Evolutionary conservation across 2,329 filamentous ascomycete species (phyloP).

Genomic region (Microdochium trichocladiopsis): DNA sequence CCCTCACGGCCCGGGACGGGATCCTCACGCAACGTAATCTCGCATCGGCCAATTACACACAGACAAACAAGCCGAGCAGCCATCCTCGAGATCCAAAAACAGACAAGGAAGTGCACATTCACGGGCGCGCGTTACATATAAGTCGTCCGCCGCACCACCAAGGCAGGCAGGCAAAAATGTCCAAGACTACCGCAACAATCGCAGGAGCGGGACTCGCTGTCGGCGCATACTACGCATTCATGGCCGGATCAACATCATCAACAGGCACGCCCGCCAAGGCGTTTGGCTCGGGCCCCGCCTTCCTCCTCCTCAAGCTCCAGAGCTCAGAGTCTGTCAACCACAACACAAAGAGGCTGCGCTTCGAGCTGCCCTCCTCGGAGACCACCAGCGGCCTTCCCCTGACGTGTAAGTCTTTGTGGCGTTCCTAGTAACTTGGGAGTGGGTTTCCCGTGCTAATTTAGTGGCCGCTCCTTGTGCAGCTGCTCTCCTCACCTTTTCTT

Average conservation of each 20-base stretch:
- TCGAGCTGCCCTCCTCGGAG: constrained; percentile 41
- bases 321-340: constrained; percentile 47
- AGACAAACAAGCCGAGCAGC: too few relatives aligned
- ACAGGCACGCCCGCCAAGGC: constrained; percentile 5
- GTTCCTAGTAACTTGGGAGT: too few relatives aligned
- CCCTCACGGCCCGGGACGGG: too few relatives aligned
- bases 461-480: too few relatives aligned
- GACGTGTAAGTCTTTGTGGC: constrained; percentile 37
- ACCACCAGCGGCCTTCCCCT: constrained; percentile 40
- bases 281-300: constrained; percentile 28
- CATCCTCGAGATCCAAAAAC: neutral
- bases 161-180: neutral
- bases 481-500: constrained; percentile 53
- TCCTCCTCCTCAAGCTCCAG: constrained; percentile 40
- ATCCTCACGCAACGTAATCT: too few relatives aligned
- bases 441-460: too few relatives aligned
- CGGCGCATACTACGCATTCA: neutral
- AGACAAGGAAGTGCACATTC: too few relatives aligned
- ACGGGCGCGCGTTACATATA: neutral
- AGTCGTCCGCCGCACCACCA: neutral
- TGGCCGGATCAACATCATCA: neutral
- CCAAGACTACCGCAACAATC: neutral
- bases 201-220: neutral
- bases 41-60: too few relatives aligned
- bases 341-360: constrained; percentile 51